Base-by-base conservation (phyloP, 176 grass and related monocot species). In the Avena insularis region DNA sequence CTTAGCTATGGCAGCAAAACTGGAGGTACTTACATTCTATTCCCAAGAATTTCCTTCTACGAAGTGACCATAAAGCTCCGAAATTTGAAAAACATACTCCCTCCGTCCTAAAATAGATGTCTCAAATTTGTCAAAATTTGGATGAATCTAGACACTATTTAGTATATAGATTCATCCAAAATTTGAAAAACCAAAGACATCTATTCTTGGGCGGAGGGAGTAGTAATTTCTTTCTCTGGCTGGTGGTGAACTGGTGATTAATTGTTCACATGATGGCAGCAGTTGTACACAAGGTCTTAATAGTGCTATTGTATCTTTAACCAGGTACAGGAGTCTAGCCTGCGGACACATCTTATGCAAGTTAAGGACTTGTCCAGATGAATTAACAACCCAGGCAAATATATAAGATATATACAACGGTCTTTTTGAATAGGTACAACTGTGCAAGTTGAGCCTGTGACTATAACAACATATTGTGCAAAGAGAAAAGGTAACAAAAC, bases 241-340 rank as follows among this genome's bases (percentile, higher is more conserved):
- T 38, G 46, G 21, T 14, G 47, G 23, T 79, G 48, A 89, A 68
- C 23, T 59, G 49, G 49, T 74, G 75, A 84, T 61, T 40, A 77
- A 49, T 47, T 82, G 57, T 61, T 72, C 53, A 55, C 43, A 82
- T 85, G 60, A 77, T 50, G 7, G 0, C 25, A 46, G 8, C 20
- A 17, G 51, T 84, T 75, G 55, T 71, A 51, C 38, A 61, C 66
- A 21, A 75, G 23, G 55, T 69, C 62, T 89, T 84, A 87, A 71
- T 82, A 58, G 55, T 74, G 29, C 62, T 43, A 16, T 77, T 62
- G 12, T 83, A 66, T 86, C 77, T 75, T 73, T 83, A 54, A 87
- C 58, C 88, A 98, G 95, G 87, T 95, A 77, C 85, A 93, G 47
- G 93, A 98, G 72, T 90, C 91, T 17, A 98, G 90, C 83, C 84